phyloP scores from a whole-genome alignment of 2,329 filamentous ascomycete species.

The Hypoxylon sp. region DNA sequence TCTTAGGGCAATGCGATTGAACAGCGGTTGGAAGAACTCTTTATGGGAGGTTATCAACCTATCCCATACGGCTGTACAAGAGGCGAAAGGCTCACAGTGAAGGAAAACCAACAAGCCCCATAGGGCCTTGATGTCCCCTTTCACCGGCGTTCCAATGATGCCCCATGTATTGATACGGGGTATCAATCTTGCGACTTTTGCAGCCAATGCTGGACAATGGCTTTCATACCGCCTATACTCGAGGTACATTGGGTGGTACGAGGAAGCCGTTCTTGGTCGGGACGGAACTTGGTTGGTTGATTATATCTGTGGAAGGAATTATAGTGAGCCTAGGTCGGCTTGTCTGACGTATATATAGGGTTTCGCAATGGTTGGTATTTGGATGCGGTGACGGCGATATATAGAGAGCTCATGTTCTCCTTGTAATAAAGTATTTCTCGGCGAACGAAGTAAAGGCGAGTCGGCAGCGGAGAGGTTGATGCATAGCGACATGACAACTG shows the following conservation, averaged over 20 bases:
- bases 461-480: neutral
- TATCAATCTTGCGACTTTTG: slow-evolving; percentile 82
- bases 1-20: slow-evolving; percentile 80
- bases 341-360: neutral
- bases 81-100: slow-evolving; percentile 81
- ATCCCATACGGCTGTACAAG: slow-evolving; percentile 75
- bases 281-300: too few relatives aligned
- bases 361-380: neutral
- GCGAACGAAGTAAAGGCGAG: neutral
- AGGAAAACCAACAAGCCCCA: slow-evolving; percentile 87
- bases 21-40: slow-evolving; percentile 76
- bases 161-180: slow-evolving; percentile 92
- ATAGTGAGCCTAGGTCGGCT: too few relatives aligned
- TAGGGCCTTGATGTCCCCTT: slow-evolving; percentile 82
- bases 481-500: neutral
- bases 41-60: slow-evolving; percentile 74
- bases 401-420: neutral
- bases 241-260: too few relatives aligned
- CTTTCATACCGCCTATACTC: too few relatives aligned
- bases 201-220: slow-evolving; percentile 63
- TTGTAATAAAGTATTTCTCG: neutral
- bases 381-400: neutral
- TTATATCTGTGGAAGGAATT: too few relatives aligned
- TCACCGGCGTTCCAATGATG: slow-evolving; percentile 90
- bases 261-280: too few relatives aligned